Percentiles rank a stretch among this genome's conserved stretches.
Conservation (phyloP, 2,329 filamentous ascomycete genomes). For the Myriosclerotinia duriaeana region DNA sequence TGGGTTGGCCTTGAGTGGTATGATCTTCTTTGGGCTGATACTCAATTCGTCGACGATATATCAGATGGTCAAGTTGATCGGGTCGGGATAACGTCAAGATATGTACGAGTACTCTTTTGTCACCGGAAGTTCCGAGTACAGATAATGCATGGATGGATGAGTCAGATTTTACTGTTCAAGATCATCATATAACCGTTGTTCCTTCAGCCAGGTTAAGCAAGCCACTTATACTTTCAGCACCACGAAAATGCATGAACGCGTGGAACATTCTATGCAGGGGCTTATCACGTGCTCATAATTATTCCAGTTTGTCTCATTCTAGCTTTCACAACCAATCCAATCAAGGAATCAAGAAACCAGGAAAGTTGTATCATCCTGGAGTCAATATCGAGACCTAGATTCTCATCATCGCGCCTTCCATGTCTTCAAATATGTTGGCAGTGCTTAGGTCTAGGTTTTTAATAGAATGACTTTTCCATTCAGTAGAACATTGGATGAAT, state of each 20-base stretch:
- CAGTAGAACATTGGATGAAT: slow-evolving; percentile 46
- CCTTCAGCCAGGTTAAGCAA: background rate
- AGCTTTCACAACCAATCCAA: background rate
- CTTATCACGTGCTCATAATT: background rate
- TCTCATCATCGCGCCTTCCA: too few relatives aligned
- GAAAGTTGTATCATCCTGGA: too few relatives aligned
- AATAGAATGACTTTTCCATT: background rate
- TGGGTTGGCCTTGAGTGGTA: background rate
- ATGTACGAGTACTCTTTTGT: too few relatives aligned
- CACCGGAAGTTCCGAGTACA: background rate
- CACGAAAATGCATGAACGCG: slow-evolving; percentile 6
- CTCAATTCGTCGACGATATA: background rate
- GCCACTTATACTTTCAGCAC: background rate
- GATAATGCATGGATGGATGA: background rate
- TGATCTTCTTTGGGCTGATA: background rate
- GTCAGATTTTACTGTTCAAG: background rate
- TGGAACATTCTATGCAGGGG: slow-evolving; percentile 11
- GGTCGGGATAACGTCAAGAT: background rate
- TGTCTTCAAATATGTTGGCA: too few relatives aligned
- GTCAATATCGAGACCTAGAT: too few relatives aligned
- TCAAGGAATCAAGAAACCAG: background rate
- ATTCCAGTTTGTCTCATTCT: too few relatives aligned
- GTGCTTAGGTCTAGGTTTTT: too few relatives aligned
- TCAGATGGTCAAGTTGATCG: background rate
- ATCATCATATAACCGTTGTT: background rate